Conservation (phyloP, 306 rosid genomes). For the Trifolium fragiferum region DNA sequence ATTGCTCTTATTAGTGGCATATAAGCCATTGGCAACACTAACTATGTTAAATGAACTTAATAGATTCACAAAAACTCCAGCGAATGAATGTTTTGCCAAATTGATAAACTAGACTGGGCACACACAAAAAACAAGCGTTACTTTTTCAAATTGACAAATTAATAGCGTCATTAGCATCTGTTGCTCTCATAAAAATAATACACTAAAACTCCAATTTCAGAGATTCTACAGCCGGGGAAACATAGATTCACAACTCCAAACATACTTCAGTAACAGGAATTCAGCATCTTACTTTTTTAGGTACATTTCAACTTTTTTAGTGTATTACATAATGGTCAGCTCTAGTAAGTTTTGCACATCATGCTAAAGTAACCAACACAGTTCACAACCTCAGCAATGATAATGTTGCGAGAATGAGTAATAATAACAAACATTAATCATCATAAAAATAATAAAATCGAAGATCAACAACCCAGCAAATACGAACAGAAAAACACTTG, state of each 20-base stretch:
- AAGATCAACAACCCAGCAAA: not conserved
- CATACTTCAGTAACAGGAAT: not conserved
- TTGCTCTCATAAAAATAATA: not conserved
- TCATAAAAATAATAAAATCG: not conserved
- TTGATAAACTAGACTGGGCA: no score
- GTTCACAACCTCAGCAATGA: not conserved
- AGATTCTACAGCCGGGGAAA: not conserved
- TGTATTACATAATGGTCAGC: not conserved
- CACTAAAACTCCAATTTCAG: not conserved
- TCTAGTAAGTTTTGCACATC: not conserved
- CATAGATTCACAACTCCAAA: slow-evolving; percentile 17
- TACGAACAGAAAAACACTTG: not conserved
- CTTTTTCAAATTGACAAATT: no score
- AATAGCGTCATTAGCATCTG: no score
- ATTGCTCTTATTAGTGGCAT: not conserved
- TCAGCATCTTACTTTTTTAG: not conserved
- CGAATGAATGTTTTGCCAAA: no score
- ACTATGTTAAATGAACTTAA: not conserved
- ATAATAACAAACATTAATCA: not conserved
- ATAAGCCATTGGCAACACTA: not conserved
- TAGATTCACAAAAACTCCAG: no score
- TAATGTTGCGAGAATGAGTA: not conserved
- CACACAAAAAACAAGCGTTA: no score
- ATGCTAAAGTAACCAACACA: not conserved
- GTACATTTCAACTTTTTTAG: no score